Conservation (phyloP, 352 stramenopile species). For the Phytophthora pinifolia region DNA sequence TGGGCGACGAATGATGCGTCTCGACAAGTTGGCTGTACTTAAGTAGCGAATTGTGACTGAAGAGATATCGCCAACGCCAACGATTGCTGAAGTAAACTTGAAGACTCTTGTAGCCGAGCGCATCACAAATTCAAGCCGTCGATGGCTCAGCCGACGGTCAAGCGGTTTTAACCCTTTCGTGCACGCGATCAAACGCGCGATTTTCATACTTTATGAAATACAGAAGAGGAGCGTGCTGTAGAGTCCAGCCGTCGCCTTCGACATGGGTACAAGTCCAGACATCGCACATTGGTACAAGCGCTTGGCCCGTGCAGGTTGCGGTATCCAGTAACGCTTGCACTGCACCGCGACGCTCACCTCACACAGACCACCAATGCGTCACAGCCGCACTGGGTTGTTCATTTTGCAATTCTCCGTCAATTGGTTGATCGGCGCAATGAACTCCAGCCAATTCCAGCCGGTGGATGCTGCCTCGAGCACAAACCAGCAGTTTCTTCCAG, state of each 20-base stretch:
- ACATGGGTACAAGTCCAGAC: conserved; percentile 15
- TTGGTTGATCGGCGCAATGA: conserved; percentile 15
- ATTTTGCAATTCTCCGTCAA: conserved; percentile 10
- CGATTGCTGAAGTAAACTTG: no score
- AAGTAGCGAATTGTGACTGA: no score
- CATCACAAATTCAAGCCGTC: no score
- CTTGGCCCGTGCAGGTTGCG: no score
- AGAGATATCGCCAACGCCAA: no score
- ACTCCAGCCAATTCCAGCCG: conserved; percentile 8
- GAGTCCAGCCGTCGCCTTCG: conserved; percentile 4
- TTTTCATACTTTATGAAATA: background rate
- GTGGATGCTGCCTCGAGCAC: background rate
- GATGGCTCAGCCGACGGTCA: no score
- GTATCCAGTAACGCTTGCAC: no score
- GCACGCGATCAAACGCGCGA: no score
- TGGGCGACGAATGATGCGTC: no score
- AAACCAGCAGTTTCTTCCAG: conserved; percentile 16
- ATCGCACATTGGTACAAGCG: background rate
- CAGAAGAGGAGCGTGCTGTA: conserved; percentile 2
- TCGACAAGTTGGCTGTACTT: no score
- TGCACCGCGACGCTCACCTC: conserved; percentile 1
- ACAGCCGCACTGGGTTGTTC: conserved; percentile 3
- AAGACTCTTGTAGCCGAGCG: no score
- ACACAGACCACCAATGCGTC: background rate
- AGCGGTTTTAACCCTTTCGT: no score